These are phyloP conservation scores for Acanthamoeba divionensis DNA, from an alignment of 208 protist species.

Conservation along the genomic window DNA sequence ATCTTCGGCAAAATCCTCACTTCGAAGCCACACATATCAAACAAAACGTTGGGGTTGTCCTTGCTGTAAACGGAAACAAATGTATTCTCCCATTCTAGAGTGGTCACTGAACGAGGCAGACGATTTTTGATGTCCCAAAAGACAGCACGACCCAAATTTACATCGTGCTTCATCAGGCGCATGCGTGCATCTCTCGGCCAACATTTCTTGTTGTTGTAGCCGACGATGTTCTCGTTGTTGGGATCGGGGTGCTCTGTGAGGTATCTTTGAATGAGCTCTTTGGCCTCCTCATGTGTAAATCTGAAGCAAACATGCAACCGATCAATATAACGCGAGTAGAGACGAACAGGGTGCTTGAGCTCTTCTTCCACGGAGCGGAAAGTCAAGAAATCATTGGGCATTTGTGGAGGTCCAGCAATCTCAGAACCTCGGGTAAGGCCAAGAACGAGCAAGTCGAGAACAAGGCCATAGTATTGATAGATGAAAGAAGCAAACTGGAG, in stretches of 20 bases:
- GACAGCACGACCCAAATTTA: constrained; percentile 98
- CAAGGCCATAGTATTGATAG: constrained; percentile 98
- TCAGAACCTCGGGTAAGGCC: constrained; percentile 97
- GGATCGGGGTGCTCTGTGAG: constrained; percentile 99
- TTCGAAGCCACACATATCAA: constrained; percentile 99
- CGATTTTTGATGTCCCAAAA: constrained; percentile 99
- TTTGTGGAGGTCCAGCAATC: constrained; percentile 94
- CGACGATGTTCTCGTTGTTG: constrained; percentile 99
- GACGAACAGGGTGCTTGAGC: constrained; percentile 95
- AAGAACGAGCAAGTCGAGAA: constrained; percentile 98
- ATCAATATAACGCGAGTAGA: constrained; percentile 97
- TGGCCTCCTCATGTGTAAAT: constrained; percentile 96
- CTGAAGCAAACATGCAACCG: constrained; percentile 95
- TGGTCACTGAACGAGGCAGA: constrained; percentile 95
- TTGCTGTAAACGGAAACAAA: constrained; percentile 99
- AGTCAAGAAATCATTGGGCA: constrained; percentile 97
- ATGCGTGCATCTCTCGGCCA: constrained; percentile 99
- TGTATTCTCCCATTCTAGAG: constrained; percentile 94
- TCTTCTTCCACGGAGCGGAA: constrained; percentile 94
- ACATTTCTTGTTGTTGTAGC: constrained; percentile 99
- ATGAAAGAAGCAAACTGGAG: constrained; percentile 99
- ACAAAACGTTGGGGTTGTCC: constrained; percentile 99
- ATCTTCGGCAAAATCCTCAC: constrained; percentile 92
- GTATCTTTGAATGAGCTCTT: constrained; percentile 97
- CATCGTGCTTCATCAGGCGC: constrained; percentile 99